phyloP scores from a whole-genome alignment of 768 basidiomycete genomes.

The Floccularia luteovirens region DNA sequence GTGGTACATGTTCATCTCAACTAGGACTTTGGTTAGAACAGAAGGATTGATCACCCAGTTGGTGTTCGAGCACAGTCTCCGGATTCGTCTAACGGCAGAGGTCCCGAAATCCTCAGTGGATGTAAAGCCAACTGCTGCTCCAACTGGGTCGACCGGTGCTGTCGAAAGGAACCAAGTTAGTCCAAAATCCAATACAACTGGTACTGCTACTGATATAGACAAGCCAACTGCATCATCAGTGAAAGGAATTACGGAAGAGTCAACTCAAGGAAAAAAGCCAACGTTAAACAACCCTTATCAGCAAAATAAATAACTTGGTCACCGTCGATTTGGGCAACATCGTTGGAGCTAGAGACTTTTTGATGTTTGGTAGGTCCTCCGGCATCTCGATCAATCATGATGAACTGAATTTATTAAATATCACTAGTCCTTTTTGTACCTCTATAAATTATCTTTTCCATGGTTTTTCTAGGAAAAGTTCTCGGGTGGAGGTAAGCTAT shows the following conservation, averaged over 20 bases:
- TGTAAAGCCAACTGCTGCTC: not conserved
- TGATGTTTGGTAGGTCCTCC: constrained; percentile 8
- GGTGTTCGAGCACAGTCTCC: constrained; percentile 36
- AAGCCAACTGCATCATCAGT: not conserved
- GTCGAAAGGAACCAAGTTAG: not conserved
- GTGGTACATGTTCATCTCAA: constrained; percentile 33
- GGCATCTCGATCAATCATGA: not conserved
- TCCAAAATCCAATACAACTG: not conserved
- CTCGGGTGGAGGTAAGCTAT: constrained; percentile 35
- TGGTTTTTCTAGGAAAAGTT: constrained; percentile 35
- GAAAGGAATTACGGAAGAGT: constrained; percentile 1
- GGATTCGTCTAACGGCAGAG: constrained; percentile 50
- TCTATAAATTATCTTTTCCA: constrained; percentile 28
- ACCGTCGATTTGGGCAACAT: constrained; percentile 45
- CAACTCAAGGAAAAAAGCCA: constrained; percentile 10
- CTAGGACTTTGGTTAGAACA: constrained; percentile 33
- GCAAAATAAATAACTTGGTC: constrained; percentile 68
- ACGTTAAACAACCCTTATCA: constrained; percentile 42
- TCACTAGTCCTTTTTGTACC: constrained; percentile 34
- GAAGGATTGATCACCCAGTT: constrained; percentile 37
- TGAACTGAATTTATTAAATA: constrained; percentile 8
- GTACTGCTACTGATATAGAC: not conserved
- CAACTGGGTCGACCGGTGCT: not conserved
- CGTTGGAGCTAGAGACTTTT: constrained; percentile 13
- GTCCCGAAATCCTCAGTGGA: constrained; percentile 8